Evolutionary conservation across 2,329 filamentous ascomycete species (phyloP).

Genomic region (Chrysoporthe austroafricana): DNA sequence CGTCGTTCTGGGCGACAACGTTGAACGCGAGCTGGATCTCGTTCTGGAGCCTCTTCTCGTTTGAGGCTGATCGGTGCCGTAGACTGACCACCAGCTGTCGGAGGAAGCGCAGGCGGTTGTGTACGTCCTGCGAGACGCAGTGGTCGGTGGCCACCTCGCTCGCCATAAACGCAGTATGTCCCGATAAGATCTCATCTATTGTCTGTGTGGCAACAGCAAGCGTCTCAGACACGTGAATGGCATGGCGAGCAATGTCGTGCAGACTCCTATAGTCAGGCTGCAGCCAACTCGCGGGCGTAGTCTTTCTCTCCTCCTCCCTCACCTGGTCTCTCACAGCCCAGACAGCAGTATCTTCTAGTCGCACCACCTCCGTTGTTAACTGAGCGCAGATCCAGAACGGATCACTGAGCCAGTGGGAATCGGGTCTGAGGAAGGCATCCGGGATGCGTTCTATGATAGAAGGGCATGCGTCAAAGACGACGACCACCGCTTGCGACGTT

Average conservation of each 20-base stretch:
- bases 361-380: constrained; percentile 35
- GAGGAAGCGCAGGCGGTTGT: constrained; percentile 39
- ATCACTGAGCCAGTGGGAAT: not conserved
- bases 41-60: constrained; percentile 53
- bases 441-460: too few relatives aligned
- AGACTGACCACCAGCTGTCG: constrained; percentile 42
- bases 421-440: not conserved
- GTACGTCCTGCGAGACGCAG: not conserved
- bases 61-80: constrained; percentile 42
- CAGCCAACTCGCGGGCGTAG: not conserved
- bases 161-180: constrained; percentile 25
- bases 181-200: constrained; percentile 36
- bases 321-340: constrained; percentile 45
- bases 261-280: constrained; percentile 41
- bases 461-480: not conserved
- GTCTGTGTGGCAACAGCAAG: constrained; percentile 42
- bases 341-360: constrained; percentile 41
- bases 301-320: constrained; percentile 37
- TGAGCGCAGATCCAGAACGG: constrained; percentile 43
- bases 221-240: constrained; percentile 49
- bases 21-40: constrained; percentile 59
- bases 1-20: constrained; percentile 47
- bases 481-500: not conserved
- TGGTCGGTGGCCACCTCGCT: not conserved
- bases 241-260: constrained; percentile 49